These are phyloP conservation scores for Paraphaeosphaeria minitans DNA, from an alignment of 2,329 filamentous ascomycete species.

Conservation along the genomic window DNA sequence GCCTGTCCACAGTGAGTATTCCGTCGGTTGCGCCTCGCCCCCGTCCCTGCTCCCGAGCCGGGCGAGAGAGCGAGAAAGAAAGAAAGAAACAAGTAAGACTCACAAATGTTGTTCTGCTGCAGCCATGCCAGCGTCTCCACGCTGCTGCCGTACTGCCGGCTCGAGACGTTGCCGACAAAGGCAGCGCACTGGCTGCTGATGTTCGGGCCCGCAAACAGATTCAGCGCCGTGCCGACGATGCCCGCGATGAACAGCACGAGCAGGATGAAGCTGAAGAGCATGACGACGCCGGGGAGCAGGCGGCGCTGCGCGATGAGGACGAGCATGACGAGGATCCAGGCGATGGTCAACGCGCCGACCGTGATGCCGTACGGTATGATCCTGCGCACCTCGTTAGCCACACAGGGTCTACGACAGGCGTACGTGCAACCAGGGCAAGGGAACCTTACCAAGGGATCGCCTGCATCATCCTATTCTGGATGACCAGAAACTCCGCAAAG, in stretches of 20 bases:
- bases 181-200: conserved; percentile 64
- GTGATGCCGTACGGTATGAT: conserved; percentile 69
- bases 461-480: conserved; percentile 60
- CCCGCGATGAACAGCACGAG: conserved; percentile 66
- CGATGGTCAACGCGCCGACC: conserved; percentile 59
- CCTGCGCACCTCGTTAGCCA: conserved; percentile 49
- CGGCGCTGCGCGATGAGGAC: conserved; percentile 61
- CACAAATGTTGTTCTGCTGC: conserved; percentile 67
- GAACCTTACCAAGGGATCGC: conserved; percentile 64
- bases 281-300: conserved; percentile 63
- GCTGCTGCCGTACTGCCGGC: conserved; percentile 52
- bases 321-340: conserved; percentile 65
- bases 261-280: conserved; percentile 65
- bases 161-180: conserved; percentile 55
- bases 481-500: conserved; percentile 63
- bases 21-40: neutral
- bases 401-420: neutral
- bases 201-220: conserved; percentile 63
- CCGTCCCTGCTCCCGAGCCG: no score
- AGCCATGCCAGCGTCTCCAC: conserved; percentile 65
- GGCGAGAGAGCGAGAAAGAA: no score
- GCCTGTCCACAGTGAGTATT: conserved; percentile 46
- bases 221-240: conserved; percentile 66
- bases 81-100: conserved; percentile 21
- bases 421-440: neutral